Percentiles rank a stretch among this genome's conserved stretches.
Evolutionary conservation across 2,329 filamentous ascomycete genomes (phyloP).

Genomic region (Gaeumannomyces tritici): DNA sequence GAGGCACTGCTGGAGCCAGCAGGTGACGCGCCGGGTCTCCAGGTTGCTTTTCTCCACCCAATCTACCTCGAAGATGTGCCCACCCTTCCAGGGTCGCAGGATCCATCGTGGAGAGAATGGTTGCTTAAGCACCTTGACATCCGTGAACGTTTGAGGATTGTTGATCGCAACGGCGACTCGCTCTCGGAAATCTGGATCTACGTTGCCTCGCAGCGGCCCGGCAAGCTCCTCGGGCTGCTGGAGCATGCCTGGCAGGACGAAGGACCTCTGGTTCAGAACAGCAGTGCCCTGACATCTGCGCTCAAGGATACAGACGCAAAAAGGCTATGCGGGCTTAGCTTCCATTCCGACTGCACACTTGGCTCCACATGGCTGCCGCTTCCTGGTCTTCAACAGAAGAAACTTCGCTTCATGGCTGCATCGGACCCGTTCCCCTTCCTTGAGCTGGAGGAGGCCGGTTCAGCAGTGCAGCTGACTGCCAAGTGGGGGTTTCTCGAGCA

Average conservation of each 20-base stretch:
- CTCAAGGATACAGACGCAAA: neutral
- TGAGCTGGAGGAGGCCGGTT: neutral
- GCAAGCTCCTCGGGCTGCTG: constrained; percentile 9
- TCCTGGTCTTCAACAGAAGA: neutral
- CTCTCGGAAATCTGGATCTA: constrained; percentile 4
- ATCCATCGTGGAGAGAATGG: constrained; percentile 6
- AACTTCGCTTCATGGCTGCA: neutral
- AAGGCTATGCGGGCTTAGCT: neutral
- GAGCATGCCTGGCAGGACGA: neutral
- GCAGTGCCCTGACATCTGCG: neutral
- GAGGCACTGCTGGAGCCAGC: constrained; percentile 10
- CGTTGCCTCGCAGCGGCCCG: constrained; percentile 8
- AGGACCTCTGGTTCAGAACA: neutral
- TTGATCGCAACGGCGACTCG: neutral
- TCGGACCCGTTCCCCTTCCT: constrained; percentile 1
- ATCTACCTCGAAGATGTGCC: constrained; percentile 8
- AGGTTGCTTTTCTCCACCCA: constrained; percentile 7
- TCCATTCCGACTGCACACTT: neutral
- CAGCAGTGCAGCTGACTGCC: neutral
- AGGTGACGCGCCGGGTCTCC: constrained; percentile 6
- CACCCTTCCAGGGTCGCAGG: neutral
- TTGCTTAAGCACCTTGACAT: constrained; percentile 1
- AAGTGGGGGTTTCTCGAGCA: neutral
- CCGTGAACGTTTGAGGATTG: neutral
- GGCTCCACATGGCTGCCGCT: neutral